A percentile compares a stretch with the other conserved stretches of the same genome.
Conservation (phyloP, 768 basidiomycete species). For the Macrolepiota dolichaula region DNA sequence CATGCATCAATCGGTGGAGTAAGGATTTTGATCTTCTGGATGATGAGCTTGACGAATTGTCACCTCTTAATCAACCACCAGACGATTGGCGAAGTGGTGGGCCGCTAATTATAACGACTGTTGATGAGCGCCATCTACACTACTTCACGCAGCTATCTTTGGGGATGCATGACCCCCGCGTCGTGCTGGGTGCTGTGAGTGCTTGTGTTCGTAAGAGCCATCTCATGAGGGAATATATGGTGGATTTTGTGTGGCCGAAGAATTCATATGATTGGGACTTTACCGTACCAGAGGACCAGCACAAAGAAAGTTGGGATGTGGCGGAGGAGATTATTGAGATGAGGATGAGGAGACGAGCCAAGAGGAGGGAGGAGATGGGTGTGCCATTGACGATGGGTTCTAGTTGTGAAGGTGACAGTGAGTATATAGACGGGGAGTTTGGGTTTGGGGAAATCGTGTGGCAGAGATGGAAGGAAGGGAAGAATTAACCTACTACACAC, state of each 20-base stretch:
- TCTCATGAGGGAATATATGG: conserved; percentile 4
- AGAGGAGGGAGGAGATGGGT: conserved; percentile 2
- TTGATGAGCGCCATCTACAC: conserved; percentile 5
- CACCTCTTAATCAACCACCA: not conserved
- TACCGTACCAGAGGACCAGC: not conserved
- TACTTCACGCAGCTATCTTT: conserved; percentile 3
- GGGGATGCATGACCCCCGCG: conserved; percentile 5
- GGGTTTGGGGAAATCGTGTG: not conserved
- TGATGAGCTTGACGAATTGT: not conserved
- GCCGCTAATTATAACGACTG: not conserved
- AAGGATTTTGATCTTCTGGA: conserved; percentile 5
- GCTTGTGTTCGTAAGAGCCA: not conserved
- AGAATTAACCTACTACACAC: no score
- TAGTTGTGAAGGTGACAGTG: not conserved
- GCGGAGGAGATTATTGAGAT: conserved; percentile 10
- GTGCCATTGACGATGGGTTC: not conserved
- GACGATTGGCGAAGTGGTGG: not conserved
- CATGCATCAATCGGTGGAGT: not conserved
- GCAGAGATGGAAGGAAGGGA: not conserved
- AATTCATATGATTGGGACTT: conserved; percentile 11
- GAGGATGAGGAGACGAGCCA: not conserved
- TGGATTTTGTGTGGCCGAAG: conserved; percentile 3
- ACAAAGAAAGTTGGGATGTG: conserved; percentile 6
- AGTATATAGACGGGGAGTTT: not conserved
- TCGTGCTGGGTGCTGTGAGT: conserved; percentile 3